Conservation (phyloP, 1,284 basidiomycete genomes). For the Naganishia sp. region DNA sequence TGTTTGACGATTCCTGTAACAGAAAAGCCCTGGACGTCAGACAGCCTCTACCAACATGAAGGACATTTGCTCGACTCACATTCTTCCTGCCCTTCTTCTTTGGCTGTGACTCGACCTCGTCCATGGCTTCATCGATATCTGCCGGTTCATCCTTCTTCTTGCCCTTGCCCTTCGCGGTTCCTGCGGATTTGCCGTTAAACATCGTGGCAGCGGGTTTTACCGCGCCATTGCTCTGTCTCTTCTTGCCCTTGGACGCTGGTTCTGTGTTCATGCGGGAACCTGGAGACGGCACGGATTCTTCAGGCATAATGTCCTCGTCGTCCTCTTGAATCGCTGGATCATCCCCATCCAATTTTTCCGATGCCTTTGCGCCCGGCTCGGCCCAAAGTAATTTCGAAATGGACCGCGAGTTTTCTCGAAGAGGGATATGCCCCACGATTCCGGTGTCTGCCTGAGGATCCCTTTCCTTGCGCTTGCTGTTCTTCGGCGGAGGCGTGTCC, state of each 20-base stretch:
- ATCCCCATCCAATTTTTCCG: not conserved
- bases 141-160: conserved; percentile 16
- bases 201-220: not conserved
- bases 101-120: conserved; percentile 2
- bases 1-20: conserved; percentile 14
- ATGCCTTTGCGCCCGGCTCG: conserved; percentile 3
- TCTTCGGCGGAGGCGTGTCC: not conserved
- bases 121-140: not conserved
- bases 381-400: conserved; percentile 23
- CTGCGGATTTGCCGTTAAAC: not conserved
- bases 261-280: not conserved
- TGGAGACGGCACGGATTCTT: not conserved
- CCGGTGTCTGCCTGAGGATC: not conserved
- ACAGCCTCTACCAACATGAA: not conserved
- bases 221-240: conserved; percentile 24
- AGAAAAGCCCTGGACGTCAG: too few relatives aligned
- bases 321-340: not conserved
- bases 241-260: conserved; percentile 4
- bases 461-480: conserved; percentile 8
- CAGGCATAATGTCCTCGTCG: conserved; percentile 10
- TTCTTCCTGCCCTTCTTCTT: conserved; percentile 27
- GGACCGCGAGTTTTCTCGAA: conserved; percentile 23
- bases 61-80: not conserved
- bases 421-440: conserved; percentile 21
- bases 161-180: conserved; percentile 1